Conservation (phyloP, 441 rosid species). For the Isatis lusitanica region DNA sequence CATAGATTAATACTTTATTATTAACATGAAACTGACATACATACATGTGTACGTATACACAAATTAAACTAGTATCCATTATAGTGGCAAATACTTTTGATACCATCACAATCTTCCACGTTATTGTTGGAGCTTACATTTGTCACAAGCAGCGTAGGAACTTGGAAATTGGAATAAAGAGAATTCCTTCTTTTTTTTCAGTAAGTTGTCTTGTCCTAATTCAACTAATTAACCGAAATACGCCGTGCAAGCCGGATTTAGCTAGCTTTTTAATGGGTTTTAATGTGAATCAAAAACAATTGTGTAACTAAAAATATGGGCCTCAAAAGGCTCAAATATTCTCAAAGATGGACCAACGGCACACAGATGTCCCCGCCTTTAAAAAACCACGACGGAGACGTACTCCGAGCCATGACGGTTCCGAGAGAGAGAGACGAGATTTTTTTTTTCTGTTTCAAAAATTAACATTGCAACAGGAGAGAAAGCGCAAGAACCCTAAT, state of each 20-base stretch:
- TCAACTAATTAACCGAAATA: neutral
- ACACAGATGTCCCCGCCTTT: slow-evolving; percentile 36
- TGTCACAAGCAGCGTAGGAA: too few species aligned
- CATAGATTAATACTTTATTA: neutral
- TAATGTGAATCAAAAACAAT: neutral
- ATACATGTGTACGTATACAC: neutral
- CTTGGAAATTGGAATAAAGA: too few species aligned
- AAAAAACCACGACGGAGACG: slow-evolving; percentile 30
- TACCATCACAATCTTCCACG: neutral
- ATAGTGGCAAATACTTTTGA: neutral
- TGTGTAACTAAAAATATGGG: neutral
- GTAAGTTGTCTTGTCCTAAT: too few species aligned
- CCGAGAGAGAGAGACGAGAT: neutral
- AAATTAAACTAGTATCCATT: neutral
- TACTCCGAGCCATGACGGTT: slow-evolving; percentile 31
- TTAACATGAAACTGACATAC: neutral
- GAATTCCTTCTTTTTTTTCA: too few species aligned
- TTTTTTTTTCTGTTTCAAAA: neutral
- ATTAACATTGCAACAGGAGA: slow-evolving; percentile 8
- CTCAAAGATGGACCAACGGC: slow-evolving; percentile 27
- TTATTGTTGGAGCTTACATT: neutral
- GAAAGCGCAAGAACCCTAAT: slow-evolving; percentile 29
- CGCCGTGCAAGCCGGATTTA: neutral
- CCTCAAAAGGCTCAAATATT: slow-evolving; percentile 19
- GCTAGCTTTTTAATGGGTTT: neutral